Conservation (phyloP, 176 grass and related monocot genomes). For the Olyra latifolia region DNA sequence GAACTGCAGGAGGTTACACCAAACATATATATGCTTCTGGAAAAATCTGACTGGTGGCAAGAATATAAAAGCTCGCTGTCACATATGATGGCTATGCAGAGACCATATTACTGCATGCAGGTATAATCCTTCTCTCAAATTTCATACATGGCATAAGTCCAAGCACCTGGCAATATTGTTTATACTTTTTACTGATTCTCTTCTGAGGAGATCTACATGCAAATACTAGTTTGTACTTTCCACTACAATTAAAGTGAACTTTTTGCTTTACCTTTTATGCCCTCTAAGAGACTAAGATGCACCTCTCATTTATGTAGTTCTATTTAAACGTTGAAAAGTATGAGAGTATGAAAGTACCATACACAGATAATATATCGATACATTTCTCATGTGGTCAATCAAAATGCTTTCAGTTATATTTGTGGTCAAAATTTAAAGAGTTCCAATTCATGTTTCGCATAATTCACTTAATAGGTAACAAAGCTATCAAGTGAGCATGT, state of each 20-base stretch:
- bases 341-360: not conserved
- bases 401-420: not conserved
- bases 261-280: not conserved
- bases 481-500: not conserved
- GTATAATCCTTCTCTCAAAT: slow-evolving; percentile 24
- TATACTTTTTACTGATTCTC: not conserved
- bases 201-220: not conserved
- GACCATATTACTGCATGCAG: slow-evolving; percentile 89
- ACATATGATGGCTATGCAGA: slow-evolving; percentile 37
- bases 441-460: not conserved
- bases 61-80: slow-evolving; percentile 68
- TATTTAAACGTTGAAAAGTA: not conserved
- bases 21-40: slow-evolving; percentile 62
- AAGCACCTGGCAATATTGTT: not conserved
- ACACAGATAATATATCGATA: not conserved
- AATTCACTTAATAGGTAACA: not conserved
- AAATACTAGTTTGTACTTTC: not conserved
- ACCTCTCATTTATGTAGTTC: not conserved
- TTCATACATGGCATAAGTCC: slow-evolving; percentile 6
- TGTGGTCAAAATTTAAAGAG: not conserved
- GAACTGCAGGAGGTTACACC: slow-evolving; percentile 78
- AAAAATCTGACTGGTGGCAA: slow-evolving; percentile 77
- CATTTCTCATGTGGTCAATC: not conserved
- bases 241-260: not conserved
- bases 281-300: not conserved